Base-by-base conservation (phyloP, 2,329 filamentous ascomycete genomes). In the Pseudocercospora fijiensis region DNA sequence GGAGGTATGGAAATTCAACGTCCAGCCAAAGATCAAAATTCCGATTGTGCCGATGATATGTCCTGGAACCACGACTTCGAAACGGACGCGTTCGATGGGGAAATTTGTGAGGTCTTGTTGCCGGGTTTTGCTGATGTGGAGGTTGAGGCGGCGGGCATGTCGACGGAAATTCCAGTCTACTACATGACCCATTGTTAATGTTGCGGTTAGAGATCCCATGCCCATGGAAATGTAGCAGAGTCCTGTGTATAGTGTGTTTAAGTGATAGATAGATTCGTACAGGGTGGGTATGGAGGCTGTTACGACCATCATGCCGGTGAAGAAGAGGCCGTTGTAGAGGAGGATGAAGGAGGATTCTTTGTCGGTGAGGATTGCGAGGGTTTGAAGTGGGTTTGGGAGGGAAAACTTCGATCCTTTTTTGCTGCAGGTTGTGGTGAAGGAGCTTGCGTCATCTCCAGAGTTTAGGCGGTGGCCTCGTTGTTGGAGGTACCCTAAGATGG, bases 101-200 rank as follows among this genome's bases (percentile, higher is more conserved):
- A 86, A 86, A 27, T 79, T 72, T 4, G 71, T 69, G n/a, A 87
- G 74, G 62, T 85, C 80, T 61, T 82, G 78, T 16, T 81, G 83
- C 5, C 85, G 84, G 66, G 84, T 86, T 64, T 80, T 83, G 65
- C 85, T 84, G 67, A 91, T 83, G 1, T 80, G 78, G 61, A 92
- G 79, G 5, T 86, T 86, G 16, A 88, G 78, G 30, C 82, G 81
- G 56, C 79, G 81, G 1, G 90, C 89, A 53, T 87, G 83, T 43
- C 89, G 84, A 6, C 86, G 82, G 75, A 91, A 96, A 74, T 93
- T 92, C 82, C 85, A 88, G 75, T 91, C 89, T 20, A 90, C 82
- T 1, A 86, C 68, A 2, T 82, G 81, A 7, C 90, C 89, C 55
- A 77, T 78, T 16, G 78, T 72, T 24, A 79, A 66, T 11, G 79